Conservation (phyloP, 1,139 yeast genomes). For the Protomyces lactucae-debilis region DNA sequence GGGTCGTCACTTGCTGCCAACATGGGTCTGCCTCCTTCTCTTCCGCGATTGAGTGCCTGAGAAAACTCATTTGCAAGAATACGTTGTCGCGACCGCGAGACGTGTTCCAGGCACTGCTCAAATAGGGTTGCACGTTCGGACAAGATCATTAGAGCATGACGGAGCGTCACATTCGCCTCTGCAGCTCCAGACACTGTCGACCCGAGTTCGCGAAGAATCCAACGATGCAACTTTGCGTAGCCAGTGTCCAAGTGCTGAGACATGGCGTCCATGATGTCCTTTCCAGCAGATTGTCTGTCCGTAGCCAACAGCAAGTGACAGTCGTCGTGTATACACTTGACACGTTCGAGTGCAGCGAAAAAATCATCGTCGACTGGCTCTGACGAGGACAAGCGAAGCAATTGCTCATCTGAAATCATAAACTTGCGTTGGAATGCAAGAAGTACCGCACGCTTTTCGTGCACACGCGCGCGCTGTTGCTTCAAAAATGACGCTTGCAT, state of each 20-base stretch:
- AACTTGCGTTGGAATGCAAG: conserved; percentile 44
- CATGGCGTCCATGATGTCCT: conserved; percentile 61
- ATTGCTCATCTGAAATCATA: conserved; percentile 66
- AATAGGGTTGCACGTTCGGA: conserved; percentile 42
- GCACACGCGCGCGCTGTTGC: conserved; percentile 34
- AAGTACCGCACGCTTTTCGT: conserved; percentile 1
- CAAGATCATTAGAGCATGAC: conserved; percentile 37
- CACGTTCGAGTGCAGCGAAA: conserved; percentile 56
- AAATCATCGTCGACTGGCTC: conserved; percentile 51
- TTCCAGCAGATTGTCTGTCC: conserved; percentile 68
- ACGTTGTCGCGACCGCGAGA: conserved; percentile 38
- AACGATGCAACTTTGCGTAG: conserved; percentile 47
- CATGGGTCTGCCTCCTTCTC: conserved; percentile 47
- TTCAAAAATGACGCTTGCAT: conserved; percentile 44
- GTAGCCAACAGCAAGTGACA: conserved; percentile 65
- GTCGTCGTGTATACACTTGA: conserved; percentile 59
- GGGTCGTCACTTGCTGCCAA: conserved; percentile 75
- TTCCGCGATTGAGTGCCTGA: conserved; percentile 48
- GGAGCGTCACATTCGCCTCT: conserved; percentile 30
- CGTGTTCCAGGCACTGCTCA: conserved; percentile 38
- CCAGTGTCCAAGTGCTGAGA: conserved; percentile 51
- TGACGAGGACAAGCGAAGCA: conserved; percentile 40
- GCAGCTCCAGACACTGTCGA: conserved; percentile 33
- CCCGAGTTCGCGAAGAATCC: conserved; percentile 40
- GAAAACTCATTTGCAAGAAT: conserved; percentile 45